Conservation (phyloP, 78 protist species). For the Paulinella micropora region DNA sequence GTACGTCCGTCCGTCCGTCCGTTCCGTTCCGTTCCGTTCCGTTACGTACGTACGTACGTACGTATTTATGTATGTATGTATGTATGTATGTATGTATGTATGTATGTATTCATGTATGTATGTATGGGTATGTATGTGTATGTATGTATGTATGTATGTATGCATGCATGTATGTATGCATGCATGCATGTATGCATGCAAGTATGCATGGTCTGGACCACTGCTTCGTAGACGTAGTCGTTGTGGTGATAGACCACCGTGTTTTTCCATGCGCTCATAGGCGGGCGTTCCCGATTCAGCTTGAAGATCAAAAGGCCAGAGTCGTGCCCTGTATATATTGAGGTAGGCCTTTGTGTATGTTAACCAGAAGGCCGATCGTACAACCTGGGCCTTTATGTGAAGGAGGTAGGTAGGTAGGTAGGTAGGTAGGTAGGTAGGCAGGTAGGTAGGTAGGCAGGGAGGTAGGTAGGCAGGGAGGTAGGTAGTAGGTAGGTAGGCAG, state of each 20-base stretch:
- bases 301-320: conserved; percentile 84
- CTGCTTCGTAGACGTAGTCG: not conserved
- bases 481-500: too few species aligned
- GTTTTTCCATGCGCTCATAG: not conserved
- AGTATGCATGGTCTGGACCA: not conserved
- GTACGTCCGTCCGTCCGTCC: not conserved
- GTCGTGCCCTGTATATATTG: conserved; percentile 67
- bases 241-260: not conserved
- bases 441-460: too few species aligned
- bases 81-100: not conserved
- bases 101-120: not conserved
- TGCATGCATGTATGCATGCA: not conserved
- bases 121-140: not conserved
- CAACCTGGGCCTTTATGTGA: too few species aligned
- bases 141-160: not conserved
- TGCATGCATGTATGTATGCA: not conserved
- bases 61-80: not conserved
- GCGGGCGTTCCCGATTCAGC: conserved; percentile 88
- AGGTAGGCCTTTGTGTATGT: not conserved
- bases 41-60: not conserved
- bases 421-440: too few species aligned
- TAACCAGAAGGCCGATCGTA: not conserved
- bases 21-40: not conserved
- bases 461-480: too few species aligned
- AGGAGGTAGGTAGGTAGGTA: too few species aligned